Evolutionary conservation across 1,139 yeast genomes (phyloP).

Genomic region (Debaryomyces robertsiae): DNA sequence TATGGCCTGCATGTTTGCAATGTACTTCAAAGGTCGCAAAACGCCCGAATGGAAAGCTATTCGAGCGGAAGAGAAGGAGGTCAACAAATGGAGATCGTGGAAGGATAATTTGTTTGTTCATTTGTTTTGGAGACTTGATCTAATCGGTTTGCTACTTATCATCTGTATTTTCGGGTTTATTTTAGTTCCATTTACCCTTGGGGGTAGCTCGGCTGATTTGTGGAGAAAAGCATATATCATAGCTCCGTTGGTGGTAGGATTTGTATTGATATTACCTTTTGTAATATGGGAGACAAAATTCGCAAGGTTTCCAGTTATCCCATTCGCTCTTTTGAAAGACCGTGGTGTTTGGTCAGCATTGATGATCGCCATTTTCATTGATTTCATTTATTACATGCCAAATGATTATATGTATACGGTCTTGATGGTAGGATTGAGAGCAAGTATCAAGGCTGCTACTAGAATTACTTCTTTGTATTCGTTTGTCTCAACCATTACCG

Average conservation of each 20-base stretch:
- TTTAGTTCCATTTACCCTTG: constrained; percentile 54
- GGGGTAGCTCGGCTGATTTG: constrained; percentile 55
- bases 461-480: constrained; percentile 65
- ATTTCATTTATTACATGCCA: constrained; percentile 68
- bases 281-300: constrained; percentile 54
- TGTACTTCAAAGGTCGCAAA: constrained; percentile 55
- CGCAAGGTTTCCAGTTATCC: constrained; percentile 60
- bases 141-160: constrained; percentile 53
- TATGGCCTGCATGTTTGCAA: constrained; percentile 53
- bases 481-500: constrained; percentile 64
- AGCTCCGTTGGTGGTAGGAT: constrained; percentile 68
- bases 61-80: constrained; percentile 27
- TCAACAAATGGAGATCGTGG: constrained; percentile 23
- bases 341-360: constrained; percentile 62
- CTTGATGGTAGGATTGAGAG: constrained; percentile 61
- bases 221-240: constrained; percentile 58
- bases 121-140: constrained; percentile 54
- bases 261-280: constrained; percentile 56
- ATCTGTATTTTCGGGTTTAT: constrained; percentile 57
- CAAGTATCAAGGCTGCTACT: constrained; percentile 60
- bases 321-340: constrained; percentile 57
- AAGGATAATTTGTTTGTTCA: constrained; percentile 22
- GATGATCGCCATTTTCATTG: constrained; percentile 52
- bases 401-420: constrained; percentile 69
- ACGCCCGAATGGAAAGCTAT: constrained; percentile 46